Base-by-base conservation (phyloP, 2,329 filamentous ascomycete genomes). In the Botrytis fragariae region DNA sequence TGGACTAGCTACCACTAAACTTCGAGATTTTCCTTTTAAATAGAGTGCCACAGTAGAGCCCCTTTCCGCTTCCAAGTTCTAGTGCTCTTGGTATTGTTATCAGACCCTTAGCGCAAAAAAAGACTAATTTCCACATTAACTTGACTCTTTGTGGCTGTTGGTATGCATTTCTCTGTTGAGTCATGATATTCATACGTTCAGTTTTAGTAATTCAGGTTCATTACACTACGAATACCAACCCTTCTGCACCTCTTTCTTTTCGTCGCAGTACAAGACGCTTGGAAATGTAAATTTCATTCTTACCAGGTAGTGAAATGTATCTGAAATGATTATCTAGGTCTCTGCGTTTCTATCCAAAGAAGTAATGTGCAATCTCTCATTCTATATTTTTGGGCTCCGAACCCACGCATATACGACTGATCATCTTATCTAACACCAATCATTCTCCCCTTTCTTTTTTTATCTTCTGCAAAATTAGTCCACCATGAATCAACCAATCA, bases 11-110 rank as follows among this genome's bases (percentile, higher is more conserved):
- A n/a, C 25, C 25, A 51, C 48, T n/a, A 5, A n/a, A 14, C 4
- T 51, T 1, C 25, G 12, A 4, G 14, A 6, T 12, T 4, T n/a
- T 6, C 12, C 5, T 51, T 12, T n/a, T 2, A 6, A 51, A 16
- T 6, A 14, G 25, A n/a, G 25, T n/a, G 12, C 25, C 0, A 5
- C 5, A n/a, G 45, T 25, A 25, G 25, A n/a, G 0, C 12, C 25
- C 1, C 25, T 14, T 12, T 14, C 3, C 25, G 3, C 2, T 51
- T n/a, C 25, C 48, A 5, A 51, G 25, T n/a, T n/a, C 12, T n/a
- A 51, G 25, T 51, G 25, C 6, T 51, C 25, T 51, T 51, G 20
- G 20, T 22, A n/a, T n/a, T n/a, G n/a, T n/a, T n/a, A n/a, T n/a
- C 25, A n/a, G 25, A n/a, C 4, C 25, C 6, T n/a, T 51, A 2